Percentiles rank a stretch among this genome's conserved stretches.
Conservation (phyloP, 768 basidiomycete genomes). For the Crassisporium funariophilum region DNA sequence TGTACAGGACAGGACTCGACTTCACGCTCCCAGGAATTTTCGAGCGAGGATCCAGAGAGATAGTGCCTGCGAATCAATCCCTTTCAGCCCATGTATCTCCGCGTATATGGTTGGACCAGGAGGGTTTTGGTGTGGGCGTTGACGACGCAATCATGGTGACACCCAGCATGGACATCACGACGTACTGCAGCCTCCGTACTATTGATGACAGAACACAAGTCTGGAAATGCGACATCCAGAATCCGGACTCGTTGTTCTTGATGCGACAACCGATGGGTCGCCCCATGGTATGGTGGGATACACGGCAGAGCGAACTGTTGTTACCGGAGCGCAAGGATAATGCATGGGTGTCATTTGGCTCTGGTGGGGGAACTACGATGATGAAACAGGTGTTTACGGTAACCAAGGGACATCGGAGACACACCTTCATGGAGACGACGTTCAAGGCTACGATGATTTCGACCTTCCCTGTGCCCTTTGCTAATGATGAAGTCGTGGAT, state of each 20-base stretch:
- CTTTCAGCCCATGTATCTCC: constrained; percentile 7
- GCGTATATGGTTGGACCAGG: constrained; percentile 21
- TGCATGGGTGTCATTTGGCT: constrained; percentile 14
- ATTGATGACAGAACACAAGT: background rate
- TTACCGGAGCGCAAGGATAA: constrained; percentile 15
- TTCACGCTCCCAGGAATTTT: constrained; percentile 18
- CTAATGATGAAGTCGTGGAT: constrained; percentile 11
- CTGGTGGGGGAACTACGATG: constrained; percentile 16
- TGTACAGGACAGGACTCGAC: constrained; percentile 18
- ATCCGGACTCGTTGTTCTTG: constrained; percentile 5
- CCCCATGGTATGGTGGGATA: constrained; percentile 20
- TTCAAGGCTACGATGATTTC: constrained; percentile 17
- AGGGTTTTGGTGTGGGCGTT: constrained; percentile 17
- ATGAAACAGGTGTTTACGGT: constrained; percentile 26
- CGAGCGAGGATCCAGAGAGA: background rate
- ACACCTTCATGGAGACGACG: constrained; percentile 22
- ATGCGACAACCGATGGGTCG: constrained; percentile 9
- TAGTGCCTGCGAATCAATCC: constrained; percentile 5
- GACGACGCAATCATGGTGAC: constrained; percentile 11
- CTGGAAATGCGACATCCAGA: constrained; percentile 13
- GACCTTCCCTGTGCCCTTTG: background rate
- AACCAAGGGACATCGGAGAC: constrained; percentile 16
- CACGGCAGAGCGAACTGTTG: constrained; percentile 9
- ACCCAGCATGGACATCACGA: background rate
- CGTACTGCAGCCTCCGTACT: background rate